Percentiles rank a stretch among this genome's conserved stretches.
Evolutionary conservation across 2,329 filamentous ascomycete genomes (phyloP).

Genomic region (Aspergillus glaucus): DNA sequence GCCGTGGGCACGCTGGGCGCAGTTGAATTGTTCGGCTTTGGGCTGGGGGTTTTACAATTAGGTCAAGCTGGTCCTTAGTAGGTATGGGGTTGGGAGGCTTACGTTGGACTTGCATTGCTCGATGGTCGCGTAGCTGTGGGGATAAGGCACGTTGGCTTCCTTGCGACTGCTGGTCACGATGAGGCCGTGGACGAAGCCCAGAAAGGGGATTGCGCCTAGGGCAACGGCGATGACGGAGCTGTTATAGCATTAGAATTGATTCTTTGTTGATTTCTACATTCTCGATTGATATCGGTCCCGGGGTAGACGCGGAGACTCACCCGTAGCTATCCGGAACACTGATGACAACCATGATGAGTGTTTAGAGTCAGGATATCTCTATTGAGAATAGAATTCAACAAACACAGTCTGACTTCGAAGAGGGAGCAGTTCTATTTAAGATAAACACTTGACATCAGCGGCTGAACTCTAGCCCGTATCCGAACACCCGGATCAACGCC

Average conservation of each 20-base stretch:
- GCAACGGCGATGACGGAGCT: conserved; percentile 53
- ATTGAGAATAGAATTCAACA: too few species aligned
- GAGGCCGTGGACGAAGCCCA: conserved; percentile 47
- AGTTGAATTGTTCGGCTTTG: conserved; percentile 45
- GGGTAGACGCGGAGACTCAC: conserved; percentile 23
- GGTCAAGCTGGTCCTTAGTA: too few species aligned
- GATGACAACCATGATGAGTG: conserved; percentile 30
- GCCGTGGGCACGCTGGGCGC: conserved; percentile 51
- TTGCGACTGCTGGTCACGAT: conserved; percentile 45
- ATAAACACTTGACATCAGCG: too few species aligned
- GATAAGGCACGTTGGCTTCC: conserved; percentile 50
- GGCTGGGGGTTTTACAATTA: conserved; percentile 16
- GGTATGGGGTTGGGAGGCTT: conserved; percentile 2
- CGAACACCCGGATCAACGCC: too few species aligned
- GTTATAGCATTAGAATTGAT: neutral
- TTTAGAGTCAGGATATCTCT: too few species aligned
- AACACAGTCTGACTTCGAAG: too few species aligned
- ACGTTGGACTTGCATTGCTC: conserved; percentile 47
- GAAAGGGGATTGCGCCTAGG: conserved; percentile 48
- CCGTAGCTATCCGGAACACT: conserved; percentile 45
- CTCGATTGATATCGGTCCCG: too few species aligned
- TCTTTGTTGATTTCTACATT: neutral
- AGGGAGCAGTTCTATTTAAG: too few species aligned
- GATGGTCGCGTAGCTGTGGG: conserved; percentile 52
- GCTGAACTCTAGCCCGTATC: too few species aligned